Percentiles rank a stretch among this genome's conserved stretches.
Evolutionary conservation across 2,329 filamentous ascomycete species (phyloP).

Genomic region (Coniochaeta sp.): DNA sequence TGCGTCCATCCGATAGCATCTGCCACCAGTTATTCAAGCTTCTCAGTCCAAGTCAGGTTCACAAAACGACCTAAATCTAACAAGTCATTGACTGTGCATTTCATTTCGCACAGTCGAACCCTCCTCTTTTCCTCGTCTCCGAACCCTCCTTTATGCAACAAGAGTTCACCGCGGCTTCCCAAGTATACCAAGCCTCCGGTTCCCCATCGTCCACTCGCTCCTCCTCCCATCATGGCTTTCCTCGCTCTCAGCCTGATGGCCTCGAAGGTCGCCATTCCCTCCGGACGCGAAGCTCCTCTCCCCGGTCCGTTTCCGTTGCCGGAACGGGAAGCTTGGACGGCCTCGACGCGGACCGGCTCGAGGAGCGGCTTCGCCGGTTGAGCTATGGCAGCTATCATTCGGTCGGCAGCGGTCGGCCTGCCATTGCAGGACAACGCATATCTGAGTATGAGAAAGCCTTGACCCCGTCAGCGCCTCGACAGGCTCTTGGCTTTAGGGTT

Average conservation of each 20-base stretch:
- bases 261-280: conserved; percentile 25
- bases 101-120: conserved; percentile 41
- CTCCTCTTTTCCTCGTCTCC: conserved; percentile 21
- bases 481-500: conserved; percentile 48
- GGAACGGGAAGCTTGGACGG: conserved; percentile 15
- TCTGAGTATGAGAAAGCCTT: conserved; percentile 55
- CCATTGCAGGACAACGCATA: conserved; percentile 44
- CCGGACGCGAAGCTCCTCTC: conserved; percentile 27
- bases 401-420: conserved; percentile 18
- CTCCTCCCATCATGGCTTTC: conserved; percentile 51
- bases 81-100: conserved; percentile 38
- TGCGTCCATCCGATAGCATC: background rate
- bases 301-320: conserved; percentile 20
- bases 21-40: background rate
- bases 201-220: conserved; percentile 19
- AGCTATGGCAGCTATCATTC: conserved; percentile 26
- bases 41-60: background rate
- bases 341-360: conserved; percentile 35
- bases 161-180: conserved; percentile 42
- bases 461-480: conserved; percentile 36
- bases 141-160: conserved; percentile 56
- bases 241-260: conserved; percentile 31
- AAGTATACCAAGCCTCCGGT: conserved; percentile 29
- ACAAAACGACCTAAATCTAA: background rate
- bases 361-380: conserved; percentile 46